phyloP scores from a whole-genome alignment of 1,284 basidiomycete genomes.

The Pterula multifida region DNA sequence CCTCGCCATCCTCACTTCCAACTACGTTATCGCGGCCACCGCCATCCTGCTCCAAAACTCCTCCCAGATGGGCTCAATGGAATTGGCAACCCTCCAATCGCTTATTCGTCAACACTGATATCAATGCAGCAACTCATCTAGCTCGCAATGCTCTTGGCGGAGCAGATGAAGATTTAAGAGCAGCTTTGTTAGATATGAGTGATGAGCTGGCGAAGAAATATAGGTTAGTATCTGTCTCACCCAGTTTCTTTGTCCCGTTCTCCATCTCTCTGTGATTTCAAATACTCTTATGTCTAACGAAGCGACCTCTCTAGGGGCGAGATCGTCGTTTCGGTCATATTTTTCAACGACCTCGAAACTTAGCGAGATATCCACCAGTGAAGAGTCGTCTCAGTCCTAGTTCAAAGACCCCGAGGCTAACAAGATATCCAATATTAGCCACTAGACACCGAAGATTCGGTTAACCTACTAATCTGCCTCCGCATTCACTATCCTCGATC shows the following conservation, averaged over 20 bases:
- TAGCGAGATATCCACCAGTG: too few relatives aligned
- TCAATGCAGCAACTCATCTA: conserved; percentile 41
- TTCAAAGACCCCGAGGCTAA: too few relatives aligned
- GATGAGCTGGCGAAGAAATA: neutral
- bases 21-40: neutral
- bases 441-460: too few relatives aligned
- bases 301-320: neutral
- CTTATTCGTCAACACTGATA: conserved; percentile 29
- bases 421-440: too few relatives aligned
- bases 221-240: neutral
- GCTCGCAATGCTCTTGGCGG: conserved; percentile 51
- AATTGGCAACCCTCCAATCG: conserved; percentile 29
- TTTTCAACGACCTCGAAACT: neutral
- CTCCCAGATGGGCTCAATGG: conserved; percentile 8
- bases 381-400: too few relatives aligned
- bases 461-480: too few relatives aligned
- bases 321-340: neutral
- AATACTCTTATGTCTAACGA: too few relatives aligned
- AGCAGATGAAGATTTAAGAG: conserved; percentile 34
- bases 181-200: conserved; percentile 29
- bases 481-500: too few relatives aligned
- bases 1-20: neutral
- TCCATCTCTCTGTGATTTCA: too few relatives aligned
- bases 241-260: neutral
- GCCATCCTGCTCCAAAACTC: conserved; percentile 11